Evolutionary conservation across 208 protist species (phyloP).

Genomic region (Angomonas desouzai): DNA sequence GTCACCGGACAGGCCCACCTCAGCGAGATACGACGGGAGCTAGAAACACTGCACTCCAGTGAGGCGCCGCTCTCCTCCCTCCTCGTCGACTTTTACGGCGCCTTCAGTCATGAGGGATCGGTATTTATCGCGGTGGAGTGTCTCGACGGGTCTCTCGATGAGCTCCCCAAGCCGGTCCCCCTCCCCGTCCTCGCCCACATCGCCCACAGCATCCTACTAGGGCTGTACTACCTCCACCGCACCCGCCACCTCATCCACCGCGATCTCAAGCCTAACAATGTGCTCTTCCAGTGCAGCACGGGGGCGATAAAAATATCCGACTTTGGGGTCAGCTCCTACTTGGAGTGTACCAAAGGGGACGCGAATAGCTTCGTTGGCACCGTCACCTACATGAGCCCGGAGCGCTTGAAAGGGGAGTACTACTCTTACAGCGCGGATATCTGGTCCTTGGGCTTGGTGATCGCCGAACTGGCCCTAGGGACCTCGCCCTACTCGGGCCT

Average conservation of each 20-base stretch:
- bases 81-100: slow-evolving; percentile 87
- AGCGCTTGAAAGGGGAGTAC: slow-evolving; percentile 80
- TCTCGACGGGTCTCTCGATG: slow-evolving; percentile 85
- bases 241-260: slow-evolving; percentile 92
- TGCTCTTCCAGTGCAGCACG: slow-evolving; percentile 88
- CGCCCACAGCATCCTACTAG: slow-evolving; percentile 74
- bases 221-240: slow-evolving; percentile 87
- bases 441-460: slow-evolving; percentile 90
- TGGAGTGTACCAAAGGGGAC: slow-evolving; percentile 82
- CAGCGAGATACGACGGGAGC: slow-evolving; percentile 75
- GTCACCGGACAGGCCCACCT: slow-evolving; percentile 66
- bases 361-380: slow-evolving; percentile 91
- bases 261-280: slow-evolving; percentile 98
- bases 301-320: slow-evolving; percentile 91
- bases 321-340: slow-evolving; percentile 91
- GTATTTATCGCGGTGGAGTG: slow-evolving; percentile 91
- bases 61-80: slow-evolving; percentile 26
- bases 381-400: slow-evolving; percentile 93
- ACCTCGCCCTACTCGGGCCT: slow-evolving; percentile 68
- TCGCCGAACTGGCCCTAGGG: slow-evolving; percentile 87
- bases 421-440: slow-evolving; percentile 92
- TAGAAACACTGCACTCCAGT: slow-evolving; percentile 75
- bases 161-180: slow-evolving; percentile 53
- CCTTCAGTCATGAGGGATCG: slow-evolving; percentile 81
- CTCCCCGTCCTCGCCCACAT: slow-evolving; percentile 52